Evolutionary conservation across 176 grass and related monocot genomes (phyloP).

Genomic region (Musa schizocarpa): DNA sequence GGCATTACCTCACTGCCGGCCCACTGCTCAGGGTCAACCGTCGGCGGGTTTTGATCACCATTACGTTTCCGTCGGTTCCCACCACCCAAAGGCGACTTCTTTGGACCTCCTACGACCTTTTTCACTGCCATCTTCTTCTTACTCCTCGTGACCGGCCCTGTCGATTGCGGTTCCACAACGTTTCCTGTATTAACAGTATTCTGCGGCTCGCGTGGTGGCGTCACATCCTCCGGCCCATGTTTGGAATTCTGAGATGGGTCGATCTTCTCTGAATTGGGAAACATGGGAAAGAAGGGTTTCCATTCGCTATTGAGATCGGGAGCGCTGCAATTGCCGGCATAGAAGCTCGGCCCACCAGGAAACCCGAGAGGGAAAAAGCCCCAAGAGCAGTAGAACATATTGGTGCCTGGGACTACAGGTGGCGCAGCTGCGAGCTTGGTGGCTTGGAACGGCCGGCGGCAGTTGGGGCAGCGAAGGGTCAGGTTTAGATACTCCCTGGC

Average conservation of each 20-base stretch:
- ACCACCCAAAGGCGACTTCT: conserved; percentile 19
- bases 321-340: conserved; percentile 8
- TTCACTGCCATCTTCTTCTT: conserved; percentile 88
- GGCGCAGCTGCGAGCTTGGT: conserved; percentile 54
- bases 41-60: neutral
- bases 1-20: conserved; percentile 24
- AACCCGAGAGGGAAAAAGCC: conserved; percentile 85
- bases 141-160: conserved; percentile 19
- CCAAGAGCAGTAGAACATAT: conserved; percentile 89
- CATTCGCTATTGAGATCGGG: conserved; percentile 58
- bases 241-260: neutral
- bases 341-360: conserved; percentile 19
- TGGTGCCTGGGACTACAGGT: conserved; percentile 69
- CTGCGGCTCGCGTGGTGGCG: neutral
- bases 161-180: neutral
- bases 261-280: conserved; percentile 18
- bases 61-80: neutral
- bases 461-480: conserved; percentile 68
- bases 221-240: conserved; percentile 24
- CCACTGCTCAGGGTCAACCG: conserved; percentile 4
- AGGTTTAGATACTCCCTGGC: conserved; percentile 38
- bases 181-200: neutral
- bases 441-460: conserved; percentile 52
- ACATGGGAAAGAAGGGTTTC: conserved; percentile 68
- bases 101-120: conserved; percentile 45